These are phyloP conservation scores for Mortierella sp. DNA, from an alignment of 371 early-diverging fungal species.

Conservation along the genomic window DNA sequence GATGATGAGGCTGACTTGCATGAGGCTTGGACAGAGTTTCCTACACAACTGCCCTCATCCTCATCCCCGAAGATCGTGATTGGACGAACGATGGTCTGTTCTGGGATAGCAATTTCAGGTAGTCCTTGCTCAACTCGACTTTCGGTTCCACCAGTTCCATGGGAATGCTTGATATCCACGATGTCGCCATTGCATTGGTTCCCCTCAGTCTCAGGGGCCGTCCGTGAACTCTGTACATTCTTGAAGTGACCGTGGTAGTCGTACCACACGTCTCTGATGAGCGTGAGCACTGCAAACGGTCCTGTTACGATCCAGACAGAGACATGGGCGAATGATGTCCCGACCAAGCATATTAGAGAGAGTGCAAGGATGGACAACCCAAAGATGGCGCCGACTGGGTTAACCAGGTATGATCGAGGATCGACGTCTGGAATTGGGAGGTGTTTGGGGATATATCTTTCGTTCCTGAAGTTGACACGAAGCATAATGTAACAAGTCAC, in stretches of 20 bases:
- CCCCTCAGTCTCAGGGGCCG: not conserved
- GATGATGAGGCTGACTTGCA: no score
- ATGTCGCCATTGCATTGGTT: not conserved
- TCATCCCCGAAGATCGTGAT: not conserved
- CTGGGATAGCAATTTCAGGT: slow-evolving; percentile 16
- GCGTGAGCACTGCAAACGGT: slow-evolving; percentile 68
- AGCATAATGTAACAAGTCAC: slow-evolving; percentile 64
- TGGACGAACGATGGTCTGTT: slow-evolving; percentile 15
- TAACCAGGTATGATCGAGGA: slow-evolving; percentile 65
- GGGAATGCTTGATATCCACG: not conserved
- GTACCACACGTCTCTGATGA: slow-evolving; percentile 59
- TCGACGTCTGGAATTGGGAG: slow-evolving; percentile 60
- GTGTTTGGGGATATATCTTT: slow-evolving; percentile 59
- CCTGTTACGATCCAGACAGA: slow-evolving; percentile 78
- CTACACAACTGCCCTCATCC: not conserved
- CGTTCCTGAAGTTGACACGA: slow-evolving; percentile 59
- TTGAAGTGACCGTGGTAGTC: slow-evolving; percentile 51
- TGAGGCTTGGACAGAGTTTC: no score
- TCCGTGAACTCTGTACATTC: not conserved
- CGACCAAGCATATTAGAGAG: slow-evolving; percentile 68
- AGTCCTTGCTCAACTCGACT: slow-evolving; percentile 19
- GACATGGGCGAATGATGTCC: slow-evolving; percentile 71
- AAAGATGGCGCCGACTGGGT: slow-evolving; percentile 67
- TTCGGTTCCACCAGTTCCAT: not conserved
- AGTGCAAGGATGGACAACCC: slow-evolving; percentile 60